Evolutionary conservation across 2,329 filamentous ascomycete genomes (phyloP).

Genomic region (Fusarium euwallaceae): DNA sequence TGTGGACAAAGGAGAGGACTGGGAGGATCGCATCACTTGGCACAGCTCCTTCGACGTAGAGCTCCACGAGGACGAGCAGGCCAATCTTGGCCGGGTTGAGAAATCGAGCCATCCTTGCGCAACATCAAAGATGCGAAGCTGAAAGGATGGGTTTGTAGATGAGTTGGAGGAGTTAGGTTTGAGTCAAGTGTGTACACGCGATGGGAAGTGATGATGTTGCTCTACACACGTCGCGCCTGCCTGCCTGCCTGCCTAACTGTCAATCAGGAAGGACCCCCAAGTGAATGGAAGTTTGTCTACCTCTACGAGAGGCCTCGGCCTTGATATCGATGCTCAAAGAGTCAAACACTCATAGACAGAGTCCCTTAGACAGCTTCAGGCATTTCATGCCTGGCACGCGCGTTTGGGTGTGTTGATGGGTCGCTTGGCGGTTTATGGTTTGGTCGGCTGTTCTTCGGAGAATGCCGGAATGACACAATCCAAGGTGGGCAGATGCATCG

Average conservation of each 20-base stretch:
- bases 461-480: constrained; percentile 12
- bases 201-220: not conserved
- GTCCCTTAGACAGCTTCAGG: not conserved
- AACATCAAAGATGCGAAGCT: not conserved
- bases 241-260: constrained; percentile 26
- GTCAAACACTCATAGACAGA: not conserved
- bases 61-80: constrained; percentile 81
- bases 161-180: not conserved
- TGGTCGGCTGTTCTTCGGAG: constrained; percentile 33
- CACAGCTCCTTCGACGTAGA: constrained; percentile 81
- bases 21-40: constrained; percentile 79
- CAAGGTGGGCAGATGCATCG: not conserved
- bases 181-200: not conserved
- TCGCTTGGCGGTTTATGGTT: constrained; percentile 13
- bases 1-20: constrained; percentile 83
- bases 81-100: constrained; percentile 91
- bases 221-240: constrained; percentile 19
- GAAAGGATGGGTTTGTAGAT: not conserved
- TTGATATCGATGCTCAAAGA: not conserved
- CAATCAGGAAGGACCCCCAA: constrained; percentile 1
- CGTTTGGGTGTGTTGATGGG: constrained; percentile 5
- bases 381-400: not conserved
- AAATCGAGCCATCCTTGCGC: constrained; percentile 76
- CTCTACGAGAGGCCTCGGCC: not conserved
- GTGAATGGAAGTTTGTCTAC: not conserved